Evolutionary conservation across 108 stramenopile genomes (phyloP), one percentile per base, ranked within the genome.

Genomic region (Stephanodiscus triporus): DNA sequence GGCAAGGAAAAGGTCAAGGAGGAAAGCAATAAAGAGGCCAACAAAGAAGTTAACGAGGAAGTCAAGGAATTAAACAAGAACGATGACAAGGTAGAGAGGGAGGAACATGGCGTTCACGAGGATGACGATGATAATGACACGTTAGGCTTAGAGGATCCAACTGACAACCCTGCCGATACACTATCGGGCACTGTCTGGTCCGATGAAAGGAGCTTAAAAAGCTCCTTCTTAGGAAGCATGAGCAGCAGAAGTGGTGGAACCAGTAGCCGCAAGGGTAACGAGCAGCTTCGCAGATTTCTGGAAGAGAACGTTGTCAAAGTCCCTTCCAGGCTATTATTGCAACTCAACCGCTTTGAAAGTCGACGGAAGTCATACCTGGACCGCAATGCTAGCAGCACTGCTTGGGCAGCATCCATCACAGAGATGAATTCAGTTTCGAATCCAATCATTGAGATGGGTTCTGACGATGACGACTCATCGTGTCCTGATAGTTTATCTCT

Each of bases 241-340:
- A 51, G 71, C 60, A 72, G 43, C 24, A 72, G 53, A 36, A 47
- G 34, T 17, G 45, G n/a, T n/a, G 58, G 66, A 38, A 36, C 30
- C 20, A 63, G 50, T 14, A 16, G 43, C 16, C 43, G 16, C 32
- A 79, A 74, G 56, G 84, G 80, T 2, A 84, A 84, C 38, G 38
- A 81, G 19, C 76, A 81, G 54, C 72, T 84, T 8, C 76, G 69
- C 36, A 77, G 73, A 36, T 84, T 84, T 36, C 72, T 84, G 75
- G 66, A 62, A 26, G 83, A 86, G 43, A 88, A 81, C 72, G 66
- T 90, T 49, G 83, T 85, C 36, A 75, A 69, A 26, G 57, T 94
- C 45, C 93, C 93, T 19, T 67, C 78, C 51, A 90, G 83, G 55
- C 77, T 94, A 23, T 85, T 82, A 10, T 66, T 58, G 19, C 84